Evolutionary conservation across 1,284 basidiomycete genomes (phyloP).

Genomic region (Cryptococcus sp.): DNA sequence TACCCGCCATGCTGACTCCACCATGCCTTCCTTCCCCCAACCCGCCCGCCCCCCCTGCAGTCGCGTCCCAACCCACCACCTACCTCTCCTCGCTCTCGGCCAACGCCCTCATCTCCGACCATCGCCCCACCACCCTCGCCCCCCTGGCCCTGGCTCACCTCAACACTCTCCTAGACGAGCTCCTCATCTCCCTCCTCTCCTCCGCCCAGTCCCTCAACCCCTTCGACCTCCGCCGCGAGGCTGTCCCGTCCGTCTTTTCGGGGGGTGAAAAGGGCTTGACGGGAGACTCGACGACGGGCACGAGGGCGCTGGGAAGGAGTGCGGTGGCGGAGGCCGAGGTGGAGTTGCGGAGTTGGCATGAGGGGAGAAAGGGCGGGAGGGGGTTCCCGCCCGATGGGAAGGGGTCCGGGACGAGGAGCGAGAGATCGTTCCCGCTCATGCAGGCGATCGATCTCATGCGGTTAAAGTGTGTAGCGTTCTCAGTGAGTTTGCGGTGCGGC

Average conservation of each 20-base stretch:
- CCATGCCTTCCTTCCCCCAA: not conserved
- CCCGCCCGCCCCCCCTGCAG: not conserved
- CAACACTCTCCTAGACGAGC: conserved; percentile 84
- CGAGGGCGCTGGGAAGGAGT: conserved; percentile 68
- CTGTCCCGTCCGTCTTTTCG: conserved; percentile 63
- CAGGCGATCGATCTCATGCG: conserved; percentile 45
- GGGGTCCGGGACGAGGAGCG: conserved; percentile 30
- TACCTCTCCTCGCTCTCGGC: conserved; percentile 78
- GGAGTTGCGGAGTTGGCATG: conserved; percentile 74
- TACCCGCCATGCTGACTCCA: not conserved
- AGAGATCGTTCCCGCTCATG: conserved; percentile 30
- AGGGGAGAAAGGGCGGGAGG: conserved; percentile 50
- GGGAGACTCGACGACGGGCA: conserved; percentile 26
- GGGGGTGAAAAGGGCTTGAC: conserved; percentile 52
- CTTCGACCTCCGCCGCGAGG: conserved; percentile 64
- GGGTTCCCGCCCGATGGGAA: conserved; percentile 34
- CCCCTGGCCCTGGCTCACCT: conserved; percentile 68
- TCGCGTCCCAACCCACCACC: conserved; percentile 3
- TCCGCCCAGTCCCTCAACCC: conserved; percentile 71
- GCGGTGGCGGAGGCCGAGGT: conserved; percentile 88
- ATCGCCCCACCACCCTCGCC: conserved; percentile 79
- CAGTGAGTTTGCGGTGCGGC: conserved; percentile 32
- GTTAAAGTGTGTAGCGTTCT: conserved; percentile 40
- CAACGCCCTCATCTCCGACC: conserved; percentile 82
- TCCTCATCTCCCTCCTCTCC: conserved; percentile 68